These are phyloP conservation scores for Trichosporon ovoides DNA, from an alignment of 1,284 basidiomycete genomes.

Conservation along the genomic window DNA sequence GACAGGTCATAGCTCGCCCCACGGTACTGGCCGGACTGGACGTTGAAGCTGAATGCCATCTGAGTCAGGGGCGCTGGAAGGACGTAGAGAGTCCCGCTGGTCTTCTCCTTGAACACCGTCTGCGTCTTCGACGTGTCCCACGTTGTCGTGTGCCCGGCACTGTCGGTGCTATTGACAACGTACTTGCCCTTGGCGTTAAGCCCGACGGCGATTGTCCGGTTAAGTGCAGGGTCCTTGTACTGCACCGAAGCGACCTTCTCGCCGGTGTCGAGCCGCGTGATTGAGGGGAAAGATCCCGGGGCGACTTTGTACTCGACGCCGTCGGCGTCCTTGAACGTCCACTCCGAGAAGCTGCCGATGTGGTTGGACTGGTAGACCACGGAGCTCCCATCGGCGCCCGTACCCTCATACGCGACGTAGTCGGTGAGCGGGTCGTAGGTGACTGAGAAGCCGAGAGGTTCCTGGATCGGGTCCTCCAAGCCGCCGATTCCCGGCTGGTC, in stretches of 20 bases:
- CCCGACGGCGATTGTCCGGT: neutral
- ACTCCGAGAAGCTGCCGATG: neutral
- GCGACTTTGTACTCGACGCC: neutral
- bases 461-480: neutral
- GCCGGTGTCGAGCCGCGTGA: neutral
- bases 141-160: neutral
- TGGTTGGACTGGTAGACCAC: neutral
- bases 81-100: slow-evolving; percentile 2
- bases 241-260: neutral
- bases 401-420: neutral
- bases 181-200: neutral
- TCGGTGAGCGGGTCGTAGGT: neutral
- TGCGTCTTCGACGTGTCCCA: neutral
- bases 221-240: slow-evolving; percentile 1
- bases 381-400: neutral
- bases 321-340: neutral
- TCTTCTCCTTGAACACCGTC: slow-evolving; percentile 3
- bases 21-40: slow-evolving; percentile 3
- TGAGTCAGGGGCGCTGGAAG: neutral
- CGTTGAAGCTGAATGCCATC: slow-evolving; percentile 1
- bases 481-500: neutral
- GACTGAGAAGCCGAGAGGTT: neutral
- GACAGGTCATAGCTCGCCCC: neutral
- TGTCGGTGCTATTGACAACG: neutral
- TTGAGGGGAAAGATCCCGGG: neutral